Percentiles rank a stretch among this genome's conserved stretches.
Evolutionary conservation across 2,329 filamentous ascomycete species (phyloP).

Genomic region (Dothideomycetidae sp.): DNA sequence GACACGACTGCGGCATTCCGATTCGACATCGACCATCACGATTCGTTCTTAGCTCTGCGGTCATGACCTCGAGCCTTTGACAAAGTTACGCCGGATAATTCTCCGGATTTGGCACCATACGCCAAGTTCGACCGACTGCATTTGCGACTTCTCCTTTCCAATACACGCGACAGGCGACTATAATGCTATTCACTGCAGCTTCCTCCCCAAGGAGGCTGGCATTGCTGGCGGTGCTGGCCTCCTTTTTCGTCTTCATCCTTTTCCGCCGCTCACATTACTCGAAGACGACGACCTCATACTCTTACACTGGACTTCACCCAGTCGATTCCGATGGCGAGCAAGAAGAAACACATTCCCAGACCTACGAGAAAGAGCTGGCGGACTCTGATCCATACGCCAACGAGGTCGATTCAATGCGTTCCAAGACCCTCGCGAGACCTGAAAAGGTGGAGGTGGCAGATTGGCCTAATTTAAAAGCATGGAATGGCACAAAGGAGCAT

Average conservation of each 20-base stretch:
- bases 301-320: conserved; percentile 2
- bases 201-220: conserved; percentile 26
- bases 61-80: no score
- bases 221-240: conserved; percentile 23
- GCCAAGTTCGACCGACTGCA: no score
- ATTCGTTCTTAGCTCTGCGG: no score
- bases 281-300: conserved; percentile 15
- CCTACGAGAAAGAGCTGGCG: background rate
- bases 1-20: no score
- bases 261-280: conserved; percentile 15
- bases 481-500: conserved; percentile 1
- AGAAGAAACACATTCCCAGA: background rate
- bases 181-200: conserved; percentile 17
- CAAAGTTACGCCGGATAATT: no score
- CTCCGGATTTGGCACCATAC: no score
- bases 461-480: background rate
- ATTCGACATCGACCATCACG: no score
- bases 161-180: no score
- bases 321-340: conserved; percentile 4
- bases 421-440: no score
- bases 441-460: background rate
- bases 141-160: no score
- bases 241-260: conserved; percentile 18
- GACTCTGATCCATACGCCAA: background rate
- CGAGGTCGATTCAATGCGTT: no score